Evolutionary conservation across 2,329 filamentous ascomycete genomes (phyloP).

Genomic region (Hyphodiscus sp.): DNA sequence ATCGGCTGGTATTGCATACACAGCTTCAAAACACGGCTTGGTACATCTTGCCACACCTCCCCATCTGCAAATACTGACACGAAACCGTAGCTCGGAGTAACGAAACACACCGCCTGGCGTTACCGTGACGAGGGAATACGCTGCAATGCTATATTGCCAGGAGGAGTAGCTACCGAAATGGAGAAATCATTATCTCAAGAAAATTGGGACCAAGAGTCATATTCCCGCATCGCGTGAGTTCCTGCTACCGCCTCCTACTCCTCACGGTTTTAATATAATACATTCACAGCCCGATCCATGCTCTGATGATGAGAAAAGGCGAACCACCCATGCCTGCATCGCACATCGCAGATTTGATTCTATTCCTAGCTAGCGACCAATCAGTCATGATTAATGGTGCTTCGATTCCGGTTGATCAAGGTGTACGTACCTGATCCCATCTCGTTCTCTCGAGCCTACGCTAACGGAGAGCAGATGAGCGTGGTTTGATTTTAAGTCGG

Average conservation of each 20-base stretch:
- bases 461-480: too few relatives aligned
- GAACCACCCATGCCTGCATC: slow-evolving; percentile 24
- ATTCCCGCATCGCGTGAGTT: slow-evolving; percentile 21
- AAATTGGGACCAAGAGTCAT: slow-evolving; percentile 24
- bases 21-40: slow-evolving; percentile 38
- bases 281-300: slow-evolving; percentile 26
- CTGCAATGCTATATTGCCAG: slow-evolving; percentile 40
- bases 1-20: slow-evolving; percentile 38
- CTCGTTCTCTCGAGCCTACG: too few relatives aligned
- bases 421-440: not conserved
- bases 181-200: slow-evolving; percentile 2
- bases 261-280: too few relatives aligned
- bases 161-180: slow-evolving; percentile 18
- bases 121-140: slow-evolving; percentile 39
- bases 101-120: slow-evolving; percentile 41
- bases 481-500: too few relatives aligned
- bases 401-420: slow-evolving; percentile 30
- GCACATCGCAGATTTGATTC: slow-evolving; percentile 34
- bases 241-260: not conserved
- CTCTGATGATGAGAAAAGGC: slow-evolving; percentile 25
- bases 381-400: slow-evolving; percentile 32
- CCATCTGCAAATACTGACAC: not conserved
- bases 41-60: slow-evolving; percentile 14
- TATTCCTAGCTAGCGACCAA: slow-evolving; percentile 31
- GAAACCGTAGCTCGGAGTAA: slow-evolving; percentile 34